Evolutionary conservation across 805 yeast species (phyloP).

Genomic region (Candida parachauliodes): DNA sequence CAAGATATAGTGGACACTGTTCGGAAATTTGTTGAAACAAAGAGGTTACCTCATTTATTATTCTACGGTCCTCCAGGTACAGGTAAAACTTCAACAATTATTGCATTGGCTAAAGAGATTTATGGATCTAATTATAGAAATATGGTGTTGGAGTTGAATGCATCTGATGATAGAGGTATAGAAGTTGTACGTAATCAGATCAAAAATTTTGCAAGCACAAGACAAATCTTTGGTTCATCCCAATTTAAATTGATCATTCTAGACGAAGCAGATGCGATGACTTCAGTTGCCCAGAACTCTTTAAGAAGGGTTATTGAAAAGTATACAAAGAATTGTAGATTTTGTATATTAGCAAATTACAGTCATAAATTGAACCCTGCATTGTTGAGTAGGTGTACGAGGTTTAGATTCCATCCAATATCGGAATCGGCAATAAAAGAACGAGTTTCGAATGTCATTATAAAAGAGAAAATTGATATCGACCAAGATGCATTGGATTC

Average conservation of each 20-base stretch:
- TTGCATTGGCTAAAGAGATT: constrained; percentile 76
- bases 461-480: constrained; percentile 61
- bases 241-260: constrained; percentile 89
- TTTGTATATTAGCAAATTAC: constrained; percentile 93
- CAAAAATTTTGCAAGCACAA: constrained; percentile 92
- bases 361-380: constrained; percentile 96
- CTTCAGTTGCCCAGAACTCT: constrained; percentile 81
- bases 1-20: constrained; percentile 81
- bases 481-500: constrained; percentile 59
- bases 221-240: constrained; percentile 70
- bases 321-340: constrained; percentile 91
- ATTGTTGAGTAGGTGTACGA: constrained; percentile 86
- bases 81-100: constrained; percentile 84
- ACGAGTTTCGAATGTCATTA: constrained; percentile 66
- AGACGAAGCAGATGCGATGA: constrained; percentile 97
- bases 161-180: constrained; percentile 96
- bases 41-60: constrained; percentile 82
- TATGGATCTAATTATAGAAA: constrained; percentile 79
- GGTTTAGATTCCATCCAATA: constrained; percentile 89
- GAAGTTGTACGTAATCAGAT: constrained; percentile 97
- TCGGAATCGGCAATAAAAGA: constrained; percentile 61
- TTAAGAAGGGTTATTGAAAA: constrained; percentile 83
- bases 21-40: constrained; percentile 76
- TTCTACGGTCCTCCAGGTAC: constrained; percentile 96
- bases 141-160: constrained; percentile 93